Evolutionary conservation across 2,329 filamentous ascomycete genomes (phyloP).

Genomic region (Paracamarosporium sp.): DNA sequence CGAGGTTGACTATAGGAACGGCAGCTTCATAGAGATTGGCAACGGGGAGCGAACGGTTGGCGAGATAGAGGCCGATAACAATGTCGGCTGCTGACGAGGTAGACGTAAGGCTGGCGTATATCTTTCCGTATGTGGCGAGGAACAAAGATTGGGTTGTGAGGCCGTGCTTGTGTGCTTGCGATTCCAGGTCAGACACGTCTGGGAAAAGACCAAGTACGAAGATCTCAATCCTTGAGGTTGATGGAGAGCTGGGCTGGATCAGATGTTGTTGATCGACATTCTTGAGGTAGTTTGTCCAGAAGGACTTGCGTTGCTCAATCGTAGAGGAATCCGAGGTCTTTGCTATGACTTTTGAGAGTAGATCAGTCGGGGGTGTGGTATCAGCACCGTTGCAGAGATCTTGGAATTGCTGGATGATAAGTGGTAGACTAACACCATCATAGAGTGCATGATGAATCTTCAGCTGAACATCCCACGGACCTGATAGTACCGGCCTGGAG

Average conservation of each 20-base stretch:
- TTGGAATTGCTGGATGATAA: constrained; percentile 64
- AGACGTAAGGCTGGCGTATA: constrained; percentile 48
- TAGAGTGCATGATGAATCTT: constrained; percentile 87
- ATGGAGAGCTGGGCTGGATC: constrained; percentile 29
- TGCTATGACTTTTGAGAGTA: constrained; percentile 53
- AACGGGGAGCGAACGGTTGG: constrained; percentile 69
- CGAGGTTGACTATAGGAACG: constrained; percentile 79
- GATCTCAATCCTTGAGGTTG: constrained; percentile 46
- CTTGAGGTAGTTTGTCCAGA: constrained; percentile 59
- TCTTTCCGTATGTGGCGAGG: constrained; percentile 72
- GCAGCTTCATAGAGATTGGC: constrained; percentile 58
- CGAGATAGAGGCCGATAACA: constrained; percentile 81
- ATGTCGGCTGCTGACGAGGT: constrained; percentile 48
- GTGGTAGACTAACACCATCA: constrained; percentile 79
- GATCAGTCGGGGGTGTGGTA: constrained; percentile 23
- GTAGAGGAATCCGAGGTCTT: constrained; percentile 4
- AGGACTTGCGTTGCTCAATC: constrained; percentile 44
- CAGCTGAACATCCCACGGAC: constrained; percentile 48
- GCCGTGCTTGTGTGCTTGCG: constrained; percentile 56
- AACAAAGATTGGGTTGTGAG: constrained; percentile 77
- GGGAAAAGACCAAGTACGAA: constrained; percentile 59
- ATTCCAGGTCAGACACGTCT: constrained; percentile 50
- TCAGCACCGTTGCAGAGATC: constrained; percentile 46
- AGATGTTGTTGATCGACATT: constrained; percentile 15
- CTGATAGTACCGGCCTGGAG: constrained; percentile 22